Conservation (phyloP, 2,329 filamentous ascomycete genomes). For the Tricladium varicosporioides region DNA sequence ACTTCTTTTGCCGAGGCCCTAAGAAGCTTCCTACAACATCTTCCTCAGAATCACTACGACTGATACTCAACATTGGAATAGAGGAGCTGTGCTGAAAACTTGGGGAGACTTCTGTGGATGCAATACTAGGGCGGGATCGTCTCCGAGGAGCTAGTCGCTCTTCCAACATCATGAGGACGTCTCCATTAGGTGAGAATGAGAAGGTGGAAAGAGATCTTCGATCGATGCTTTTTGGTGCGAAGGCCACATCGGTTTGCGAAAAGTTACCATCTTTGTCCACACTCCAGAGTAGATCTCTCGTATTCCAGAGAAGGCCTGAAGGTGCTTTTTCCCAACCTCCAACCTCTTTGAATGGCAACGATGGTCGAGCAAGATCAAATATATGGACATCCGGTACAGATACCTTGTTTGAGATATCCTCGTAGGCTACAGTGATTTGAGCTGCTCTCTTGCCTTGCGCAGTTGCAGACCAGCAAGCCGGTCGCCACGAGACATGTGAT, state of each 20-base stretch:
- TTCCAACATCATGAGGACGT: slow-evolving; percentile 61
- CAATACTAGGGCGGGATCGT: slow-evolving; percentile 37
- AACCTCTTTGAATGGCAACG: slow-evolving; percentile 65
- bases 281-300: slow-evolving; percentile 65
- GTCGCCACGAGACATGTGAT: slow-evolving; percentile 59
- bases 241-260: slow-evolving; percentile 63
- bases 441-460: slow-evolving; percentile 58
- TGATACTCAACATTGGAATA: slow-evolving; percentile 51
- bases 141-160: slow-evolving; percentile 49
- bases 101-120: slow-evolving; percentile 26
- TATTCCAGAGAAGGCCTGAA: slow-evolving; percentile 59
- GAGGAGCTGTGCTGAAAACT: slow-evolving; percentile 42
- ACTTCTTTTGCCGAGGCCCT: slow-evolving; percentile 42
- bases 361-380: slow-evolving; percentile 67
- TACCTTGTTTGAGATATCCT: slow-evolving; percentile 49
- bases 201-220: slow-evolving; percentile 60
- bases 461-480: slow-evolving; percentile 63
- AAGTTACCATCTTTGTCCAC: slow-evolving; percentile 61
- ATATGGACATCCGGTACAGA: slow-evolving; percentile 59
- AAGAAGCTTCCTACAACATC: slow-evolving; percentile 61
- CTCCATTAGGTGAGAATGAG: slow-evolving; percentile 58
- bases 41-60: slow-evolving; percentile 64
- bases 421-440: slow-evolving; percentile 61
- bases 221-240: slow-evolving; percentile 61
- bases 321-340: slow-evolving; percentile 59